Conservation (phyloP, 176 grass and related monocot species). For the Eremochloa ophiuroides region DNA sequence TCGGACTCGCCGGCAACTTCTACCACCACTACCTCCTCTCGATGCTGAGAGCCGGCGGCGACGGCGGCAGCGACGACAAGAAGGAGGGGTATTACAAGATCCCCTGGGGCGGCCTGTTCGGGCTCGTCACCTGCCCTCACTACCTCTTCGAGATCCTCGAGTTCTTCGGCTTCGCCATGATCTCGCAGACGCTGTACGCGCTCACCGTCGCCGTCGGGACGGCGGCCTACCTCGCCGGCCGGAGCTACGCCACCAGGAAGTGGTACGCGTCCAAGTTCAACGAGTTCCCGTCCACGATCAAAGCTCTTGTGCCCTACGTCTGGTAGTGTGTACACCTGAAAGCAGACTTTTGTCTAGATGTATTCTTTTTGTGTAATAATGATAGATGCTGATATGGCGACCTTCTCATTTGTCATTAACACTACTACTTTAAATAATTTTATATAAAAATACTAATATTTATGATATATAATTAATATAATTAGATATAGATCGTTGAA, state of each 20-base stretch:
- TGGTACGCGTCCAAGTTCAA: conserved; percentile 76
- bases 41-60: conserved; percentile 18
- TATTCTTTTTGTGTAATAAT: no score
- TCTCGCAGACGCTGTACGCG: conserved; percentile 51
- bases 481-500: no score
- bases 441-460: no score
- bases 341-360: no score
- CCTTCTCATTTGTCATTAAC: no score
- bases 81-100: conserved; percentile 58
- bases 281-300: conserved; percentile 40
- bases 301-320: conserved; percentile 66
- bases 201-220: conserved; percentile 37
- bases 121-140: conserved; percentile 54
- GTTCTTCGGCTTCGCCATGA: conserved; percentile 59
- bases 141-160: conserved; percentile 80
- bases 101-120: conserved; percentile 58
- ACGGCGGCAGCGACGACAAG: neutral
- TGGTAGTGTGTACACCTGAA: conserved; percentile 4
- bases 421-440: no score
- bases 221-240: conserved; percentile 52
- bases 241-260: conserved; percentile 57
- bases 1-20: conserved; percentile 58
- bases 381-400: no score
- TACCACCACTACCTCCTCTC: conserved; percentile 72
- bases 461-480: no score